These are phyloP conservation scores for Microdochium paspali DNA, from an alignment of 2,329 filamentous ascomycete species.

Conservation along the genomic window DNA sequence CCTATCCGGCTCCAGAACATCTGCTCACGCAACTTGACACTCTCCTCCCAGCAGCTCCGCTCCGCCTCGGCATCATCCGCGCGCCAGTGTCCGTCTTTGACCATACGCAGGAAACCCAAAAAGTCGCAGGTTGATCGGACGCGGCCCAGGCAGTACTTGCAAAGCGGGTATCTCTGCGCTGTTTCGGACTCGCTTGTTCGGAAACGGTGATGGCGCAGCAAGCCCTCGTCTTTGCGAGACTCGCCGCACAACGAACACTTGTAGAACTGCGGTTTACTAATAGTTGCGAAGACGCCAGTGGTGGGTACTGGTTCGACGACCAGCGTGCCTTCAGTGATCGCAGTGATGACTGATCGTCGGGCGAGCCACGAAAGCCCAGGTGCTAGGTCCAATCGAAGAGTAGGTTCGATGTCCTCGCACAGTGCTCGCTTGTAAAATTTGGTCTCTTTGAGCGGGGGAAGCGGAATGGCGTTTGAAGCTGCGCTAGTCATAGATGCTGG, in stretches of 20 bases:
- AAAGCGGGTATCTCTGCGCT: constrained; percentile 82
- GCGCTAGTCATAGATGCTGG: constrained; percentile 42
- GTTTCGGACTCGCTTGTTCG: constrained; percentile 78
- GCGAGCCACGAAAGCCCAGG: constrained; percentile 92
- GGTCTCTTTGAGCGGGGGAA: constrained; percentile 72
- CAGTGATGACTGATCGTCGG: constrained; percentile 71
- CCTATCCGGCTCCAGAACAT: constrained; percentile 97
- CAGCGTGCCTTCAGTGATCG: constrained; percentile 75
- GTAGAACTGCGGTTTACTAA: constrained; percentile 45
- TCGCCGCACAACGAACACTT: constrained; percentile 89
- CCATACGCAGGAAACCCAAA: constrained; percentile 79
- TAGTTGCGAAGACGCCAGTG: constrained; percentile 36
- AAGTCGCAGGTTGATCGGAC: constrained; percentile 88
- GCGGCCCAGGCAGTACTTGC: constrained; percentile 75
- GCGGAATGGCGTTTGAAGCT: constrained; percentile 25
- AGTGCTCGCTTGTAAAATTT: constrained; percentile 90
- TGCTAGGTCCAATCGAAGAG: constrained; percentile 77
- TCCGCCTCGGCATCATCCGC: constrained; percentile 76
- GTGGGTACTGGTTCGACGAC: constrained; percentile 81
- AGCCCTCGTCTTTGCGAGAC: constrained; percentile 56
- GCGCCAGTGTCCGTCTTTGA: constrained; percentile 88
- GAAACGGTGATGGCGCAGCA: constrained; percentile 79
- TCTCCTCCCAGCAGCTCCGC: constrained; percentile 89
- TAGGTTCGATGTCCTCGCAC: constrained; percentile 89
- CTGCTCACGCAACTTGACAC: constrained; percentile 76